Conservation (phyloP, 768 basidiomycete species). For the Leccinum olivaceopallidum region DNA sequence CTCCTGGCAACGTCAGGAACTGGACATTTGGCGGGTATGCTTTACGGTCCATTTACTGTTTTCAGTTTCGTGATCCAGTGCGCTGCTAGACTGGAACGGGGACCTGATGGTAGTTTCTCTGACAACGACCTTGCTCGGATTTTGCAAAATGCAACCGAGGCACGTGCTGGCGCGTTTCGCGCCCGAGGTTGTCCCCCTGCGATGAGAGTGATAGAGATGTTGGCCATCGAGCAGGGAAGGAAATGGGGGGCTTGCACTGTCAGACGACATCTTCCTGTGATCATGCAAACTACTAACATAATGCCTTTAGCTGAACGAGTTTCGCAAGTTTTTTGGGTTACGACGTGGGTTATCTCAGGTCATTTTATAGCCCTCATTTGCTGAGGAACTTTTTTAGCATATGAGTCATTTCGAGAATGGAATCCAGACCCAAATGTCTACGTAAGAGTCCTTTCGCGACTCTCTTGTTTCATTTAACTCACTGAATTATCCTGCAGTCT, state of each 20-base stretch:
- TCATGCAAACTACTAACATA: neutral
- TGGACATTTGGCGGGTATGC: conserved; percentile 58
- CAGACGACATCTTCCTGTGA: conserved; percentile 20
- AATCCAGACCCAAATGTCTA: conserved; percentile 59
- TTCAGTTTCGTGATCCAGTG: neutral
- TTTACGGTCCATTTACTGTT: neutral
- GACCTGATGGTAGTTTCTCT: conserved; percentile 51
- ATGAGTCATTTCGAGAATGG: conserved; percentile 68
- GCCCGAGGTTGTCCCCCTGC: conserved; percentile 67
- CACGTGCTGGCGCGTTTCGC: conserved; percentile 59
- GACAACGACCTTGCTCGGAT: conserved; percentile 64
- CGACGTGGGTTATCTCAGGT: conserved; percentile 46
- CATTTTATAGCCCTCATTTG: too few species aligned
- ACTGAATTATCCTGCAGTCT: too few species aligned
- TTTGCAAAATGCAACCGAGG: conserved; percentile 60
- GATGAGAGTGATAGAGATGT: conserved; percentile 65
- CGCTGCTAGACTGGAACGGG: conserved; percentile 46
- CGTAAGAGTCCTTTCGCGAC: conserved; percentile 35
- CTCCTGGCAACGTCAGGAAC: conserved; percentile 31
- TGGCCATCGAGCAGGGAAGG: conserved; percentile 67
- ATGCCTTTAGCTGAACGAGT: conserved; percentile 58
- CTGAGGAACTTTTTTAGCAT: conserved; percentile 41
- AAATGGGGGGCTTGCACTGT: conserved; percentile 77
- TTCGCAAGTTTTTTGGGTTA: conserved; percentile 68
- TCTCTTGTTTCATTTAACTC: neutral